A percentile compares a stretch with the other conserved stretches of the same genome.
These are phyloP conservation scores for Lipomyces yamadae DNA, from an alignment of 805 yeast genomes.

Conservation along the genomic window DNA sequence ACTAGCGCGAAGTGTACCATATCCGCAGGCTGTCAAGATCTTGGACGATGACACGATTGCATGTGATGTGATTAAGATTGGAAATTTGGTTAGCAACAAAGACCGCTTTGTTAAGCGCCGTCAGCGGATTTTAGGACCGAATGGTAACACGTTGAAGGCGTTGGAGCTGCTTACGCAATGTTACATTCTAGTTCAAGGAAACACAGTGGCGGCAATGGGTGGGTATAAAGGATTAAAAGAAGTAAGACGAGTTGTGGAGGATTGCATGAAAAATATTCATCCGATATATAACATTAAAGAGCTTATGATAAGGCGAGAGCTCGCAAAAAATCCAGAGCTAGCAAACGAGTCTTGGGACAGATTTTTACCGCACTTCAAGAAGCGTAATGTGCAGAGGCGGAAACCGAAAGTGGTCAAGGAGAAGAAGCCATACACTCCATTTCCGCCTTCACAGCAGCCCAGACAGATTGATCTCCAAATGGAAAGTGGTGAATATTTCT, in stretches of 20 bases:
- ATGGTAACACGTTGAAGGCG: slow-evolving; percentile 94
- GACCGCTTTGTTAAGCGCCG: slow-evolving; percentile 94
- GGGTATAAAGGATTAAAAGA: slow-evolving; percentile 91
- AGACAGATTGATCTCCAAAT: slow-evolving; percentile 96
- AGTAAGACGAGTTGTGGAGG: slow-evolving; percentile 91
- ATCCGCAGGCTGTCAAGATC: slow-evolving; percentile 92
- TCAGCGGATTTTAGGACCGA: slow-evolving; percentile 95
- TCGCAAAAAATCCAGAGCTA: slow-evolving; percentile 91
- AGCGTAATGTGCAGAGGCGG: slow-evolving; percentile 93
- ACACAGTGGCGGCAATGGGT: slow-evolving; percentile 97
- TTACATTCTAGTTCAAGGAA: slow-evolving; percentile 95
- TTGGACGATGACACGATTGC: slow-evolving; percentile 83
- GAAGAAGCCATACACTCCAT: slow-evolving; percentile 90
- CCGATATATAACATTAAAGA: slow-evolving; percentile 98
- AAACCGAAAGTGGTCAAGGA: slow-evolving; percentile 72
- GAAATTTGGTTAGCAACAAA: slow-evolving; percentile 83
- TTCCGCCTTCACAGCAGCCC: slow-evolving; percentile 97
- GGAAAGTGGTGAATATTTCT: slow-evolving; percentile 97
- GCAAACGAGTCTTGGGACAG: slow-evolving; percentile 97
- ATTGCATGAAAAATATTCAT: slow-evolving; percentile 94
- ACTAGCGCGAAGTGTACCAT: slow-evolving; percentile 93
- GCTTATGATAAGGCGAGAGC: slow-evolving; percentile 94
- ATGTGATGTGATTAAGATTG: slow-evolving; percentile 95
- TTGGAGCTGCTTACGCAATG: slow-evolving; percentile 93
- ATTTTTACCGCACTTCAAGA: slow-evolving; percentile 94